Conservation (phyloP, 495 filamentous ascomycete genomes). For the Penicillium paxilli region DNA sequence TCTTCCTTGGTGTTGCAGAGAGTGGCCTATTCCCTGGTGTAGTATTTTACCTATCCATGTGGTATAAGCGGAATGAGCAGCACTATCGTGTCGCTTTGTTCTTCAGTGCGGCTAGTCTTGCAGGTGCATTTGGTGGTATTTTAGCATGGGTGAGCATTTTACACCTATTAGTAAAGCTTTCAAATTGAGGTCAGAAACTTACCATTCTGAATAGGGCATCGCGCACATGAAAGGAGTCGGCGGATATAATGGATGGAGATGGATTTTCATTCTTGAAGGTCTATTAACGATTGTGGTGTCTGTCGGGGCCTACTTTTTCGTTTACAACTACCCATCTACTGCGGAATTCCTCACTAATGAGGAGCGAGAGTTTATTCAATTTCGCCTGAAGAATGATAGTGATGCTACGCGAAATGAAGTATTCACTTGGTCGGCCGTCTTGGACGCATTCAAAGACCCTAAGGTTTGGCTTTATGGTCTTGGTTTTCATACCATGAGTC, state of each 20-base stretch:
- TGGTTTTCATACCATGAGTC: constrained; percentile 70
- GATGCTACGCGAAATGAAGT: constrained; percentile 61
- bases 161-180: background rate
- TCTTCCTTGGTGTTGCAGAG: constrained; percentile 41
- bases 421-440: constrained; percentile 66
- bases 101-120: constrained; percentile 71
- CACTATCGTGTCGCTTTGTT: constrained; percentile 76
- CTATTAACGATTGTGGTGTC: constrained; percentile 66
- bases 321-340: constrained; percentile 70
- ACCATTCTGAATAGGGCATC: constrained; percentile 36
- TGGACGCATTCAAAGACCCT: constrained; percentile 63
- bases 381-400: constrained; percentile 59
- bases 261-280: constrained; percentile 83
- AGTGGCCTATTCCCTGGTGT: constrained; percentile 72
- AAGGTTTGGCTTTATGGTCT: constrained; percentile 77
- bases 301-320: constrained; percentile 63
- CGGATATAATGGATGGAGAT: constrained; percentile 71
- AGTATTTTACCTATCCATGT: constrained; percentile 83
- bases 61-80: constrained; percentile 73
- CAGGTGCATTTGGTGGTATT: constrained; percentile 79
- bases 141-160: constrained; percentile 61
- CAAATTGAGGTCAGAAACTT: background rate
- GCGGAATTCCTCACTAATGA: constrained; percentile 66
- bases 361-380: constrained; percentile 60
- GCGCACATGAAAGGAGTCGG: constrained; percentile 64